phyloP scores from a whole-genome alignment of 176 grass and related monocot genomes.

The Sorghum bicolor region Sorghum_bicolor_NCBIv3 NC_012876.2:63257501-63258000 shows the following conservation, averaged over 20 bases:
- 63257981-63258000: conserved; percentile 24
- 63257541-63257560: neutral
- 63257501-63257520: neutral
- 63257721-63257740: conserved; percentile 85
- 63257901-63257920: conserved; percentile 41
- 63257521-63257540: neutral
- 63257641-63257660: conserved; percentile 59
- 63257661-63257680: conserved; percentile 58
- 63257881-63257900: neutral
- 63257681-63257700: conserved; percentile 66
- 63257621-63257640: conserved; percentile 89
- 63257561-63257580: neutral
- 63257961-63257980: neutral
- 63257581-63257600: conserved; percentile 3
- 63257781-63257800: neutral
- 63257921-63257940: conserved; percentile 46
- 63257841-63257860: conserved; percentile 15
- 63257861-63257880: conserved; percentile 9
- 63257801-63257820: neutral
- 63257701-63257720: conserved; percentile 75
- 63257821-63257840: conserved; percentile 11
- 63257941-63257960: neutral
- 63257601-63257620: conserved; percentile 1
- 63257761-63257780: conserved; percentile 52
- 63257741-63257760: conserved; percentile 82